phyloP scores from a whole-genome alignment of 1,284 basidiomycete genomes.

The Phylloporus sp. region DNA sequence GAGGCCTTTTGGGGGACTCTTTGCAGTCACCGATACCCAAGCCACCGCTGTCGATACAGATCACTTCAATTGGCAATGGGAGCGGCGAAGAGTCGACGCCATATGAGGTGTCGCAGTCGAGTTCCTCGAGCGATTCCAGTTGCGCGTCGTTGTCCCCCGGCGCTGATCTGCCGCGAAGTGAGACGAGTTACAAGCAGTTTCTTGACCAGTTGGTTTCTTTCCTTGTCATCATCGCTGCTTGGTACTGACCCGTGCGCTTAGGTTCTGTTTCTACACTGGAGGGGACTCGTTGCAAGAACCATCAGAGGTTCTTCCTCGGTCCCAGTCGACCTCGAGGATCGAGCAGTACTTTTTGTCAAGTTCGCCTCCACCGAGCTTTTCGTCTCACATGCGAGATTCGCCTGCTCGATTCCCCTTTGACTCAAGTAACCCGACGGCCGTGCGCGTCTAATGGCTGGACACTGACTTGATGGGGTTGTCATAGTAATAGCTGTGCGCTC shows the following conservation, averaged over 20 bases:
- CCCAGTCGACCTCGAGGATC: slow-evolving; percentile 59
- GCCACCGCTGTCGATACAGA: slow-evolving; percentile 25
- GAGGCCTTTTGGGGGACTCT: background rate
- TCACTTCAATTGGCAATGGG: background rate
- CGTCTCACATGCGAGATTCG: slow-evolving; percentile 11
- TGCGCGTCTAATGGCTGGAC: slow-evolving; percentile 8
- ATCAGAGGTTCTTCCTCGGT: slow-evolving; percentile 46
- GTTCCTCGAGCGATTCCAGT: slow-evolving; percentile 46
- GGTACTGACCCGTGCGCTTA: slow-evolving; percentile 31
- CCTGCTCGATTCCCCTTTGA: slow-evolving; percentile 14
- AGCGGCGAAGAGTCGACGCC: slow-evolving; percentile 60
- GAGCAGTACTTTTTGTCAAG: slow-evolving; percentile 49
- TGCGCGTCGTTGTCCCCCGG: slow-evolving; percentile 42
- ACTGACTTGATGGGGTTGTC: background rate
- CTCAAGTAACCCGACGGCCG: background rate
- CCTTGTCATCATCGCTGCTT: background rate
- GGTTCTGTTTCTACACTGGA: slow-evolving; percentile 82
- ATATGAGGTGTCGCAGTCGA: slow-evolving; percentile 49
- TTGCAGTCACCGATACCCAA: slow-evolving; percentile 11
- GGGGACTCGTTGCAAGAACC: slow-evolving; percentile 38
- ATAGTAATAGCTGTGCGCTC: background rate
- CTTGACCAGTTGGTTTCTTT: slow-evolving; percentile 58
- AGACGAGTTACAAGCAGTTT: slow-evolving; percentile 61
- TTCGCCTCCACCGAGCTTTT: slow-evolving; percentile 26
- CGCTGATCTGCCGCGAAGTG: slow-evolving; percentile 23